Base-by-base conservation (phyloP, 2,329 filamentous ascomycete genomes). In the Ophiostoma perfectum region DNA sequence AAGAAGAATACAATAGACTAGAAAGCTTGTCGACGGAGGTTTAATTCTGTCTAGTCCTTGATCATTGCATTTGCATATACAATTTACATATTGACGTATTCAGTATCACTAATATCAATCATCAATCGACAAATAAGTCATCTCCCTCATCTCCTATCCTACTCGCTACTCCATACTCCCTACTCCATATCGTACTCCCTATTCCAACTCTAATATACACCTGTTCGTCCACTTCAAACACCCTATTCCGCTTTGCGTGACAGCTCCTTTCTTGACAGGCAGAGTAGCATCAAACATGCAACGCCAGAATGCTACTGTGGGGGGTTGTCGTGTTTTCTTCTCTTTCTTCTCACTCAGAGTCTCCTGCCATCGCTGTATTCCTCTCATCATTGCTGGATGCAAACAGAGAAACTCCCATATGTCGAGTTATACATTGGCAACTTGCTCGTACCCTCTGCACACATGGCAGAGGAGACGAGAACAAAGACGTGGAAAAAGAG, bases 151-250 rank as follows among this genome's bases (percentile, higher is more conserved):
- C 49, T 55, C 49, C 45, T 47, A 16, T 47, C 12, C 8, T 5
- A 27, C 49, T 55, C 18, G 18, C 45, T n/a, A 11, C 49, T 18
- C 49, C 16, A n/a, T 9, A 9, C 49, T 55, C 49, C 49, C 49
- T 27, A 55, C n/a, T 55, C 49, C 49, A 55, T 18, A 27, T 55
- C 27, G 7, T n/a, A 55, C 49, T 27, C 49, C 27, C 49, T 36
- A 55, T 1, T 55, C n/a, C 49, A 27, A 27, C 27, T 27, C 27
- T 12, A 55, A 55, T 55, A n/a, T 55, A 55, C 49, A 55, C 49
- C 49, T 36, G 49, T 55, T 55, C 49, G 49, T 55, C 49, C 49
- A 55, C 49, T 55, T 55, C 27, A 6, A 18, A 55, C 49, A 55
- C 49, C 27, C 49, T 36, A 55, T 1, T 55, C n/a, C 49, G n/a